Conservation (phyloP, 441 rosid species). For the Brassica hybrid region DNA sequence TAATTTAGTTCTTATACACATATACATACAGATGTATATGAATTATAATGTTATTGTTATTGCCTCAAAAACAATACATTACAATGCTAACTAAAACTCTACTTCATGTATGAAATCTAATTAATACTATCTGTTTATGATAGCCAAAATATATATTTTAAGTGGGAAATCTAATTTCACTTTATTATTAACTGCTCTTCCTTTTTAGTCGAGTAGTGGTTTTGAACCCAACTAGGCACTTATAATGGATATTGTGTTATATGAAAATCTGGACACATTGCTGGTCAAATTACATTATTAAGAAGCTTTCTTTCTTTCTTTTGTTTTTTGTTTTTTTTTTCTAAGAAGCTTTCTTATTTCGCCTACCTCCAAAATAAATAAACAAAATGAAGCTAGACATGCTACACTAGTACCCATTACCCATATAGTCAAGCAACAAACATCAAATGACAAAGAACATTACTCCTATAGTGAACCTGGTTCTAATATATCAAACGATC, state of each 20-base stretch:
- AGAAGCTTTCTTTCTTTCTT: background rate
- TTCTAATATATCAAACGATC: slow-evolving; percentile 3
- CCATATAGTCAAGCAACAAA: background rate
- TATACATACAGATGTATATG: background rate
- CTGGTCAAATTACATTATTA: background rate
- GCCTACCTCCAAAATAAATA: background rate
- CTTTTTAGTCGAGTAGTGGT: background rate
- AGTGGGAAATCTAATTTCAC: too few relatives aligned
- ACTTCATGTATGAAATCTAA: background rate
- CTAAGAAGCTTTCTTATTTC: background rate
- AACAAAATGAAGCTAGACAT: background rate
- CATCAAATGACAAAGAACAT: background rate
- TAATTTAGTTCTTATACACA: background rate
- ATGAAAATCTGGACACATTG: background rate
- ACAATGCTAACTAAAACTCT: background rate
- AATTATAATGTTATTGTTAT: too few relatives aligned
- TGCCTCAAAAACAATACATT: background rate
- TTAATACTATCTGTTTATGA: too few relatives aligned
- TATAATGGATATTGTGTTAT: background rate
- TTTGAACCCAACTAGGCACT: background rate
- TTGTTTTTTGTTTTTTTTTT: too few relatives aligned
- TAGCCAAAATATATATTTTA: too few relatives aligned
- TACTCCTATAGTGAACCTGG: background rate
- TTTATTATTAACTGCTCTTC: too few relatives aligned
- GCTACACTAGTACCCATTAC: background rate